Percentiles rank a stretch among this genome's conserved stretches.
Conservation (phyloP, 192 early-diverging fungal species). For the Linnemannia elongata region DNA sequence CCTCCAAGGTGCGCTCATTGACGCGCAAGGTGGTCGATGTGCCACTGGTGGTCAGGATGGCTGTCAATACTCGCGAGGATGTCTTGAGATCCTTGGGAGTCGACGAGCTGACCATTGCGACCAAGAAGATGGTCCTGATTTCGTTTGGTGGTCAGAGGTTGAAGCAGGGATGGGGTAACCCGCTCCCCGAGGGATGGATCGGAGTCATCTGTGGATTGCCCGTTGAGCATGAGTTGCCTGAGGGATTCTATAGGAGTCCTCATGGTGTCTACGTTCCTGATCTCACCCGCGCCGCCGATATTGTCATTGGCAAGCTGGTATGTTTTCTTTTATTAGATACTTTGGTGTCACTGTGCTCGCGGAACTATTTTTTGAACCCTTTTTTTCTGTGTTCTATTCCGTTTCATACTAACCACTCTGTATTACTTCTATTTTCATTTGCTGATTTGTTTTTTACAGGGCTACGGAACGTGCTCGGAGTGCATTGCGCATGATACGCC, state of each 20-base stretch:
- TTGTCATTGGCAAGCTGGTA: constrained; percentile 69
- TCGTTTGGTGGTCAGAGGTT: constrained; percentile 68
- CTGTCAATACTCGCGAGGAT: constrained; percentile 47
- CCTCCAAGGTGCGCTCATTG: constrained; percentile 2
- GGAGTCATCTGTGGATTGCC: constrained; percentile 68
- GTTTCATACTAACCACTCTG: not conserved
- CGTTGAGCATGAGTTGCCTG: constrained; percentile 55
- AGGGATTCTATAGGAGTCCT: constrained; percentile 60
- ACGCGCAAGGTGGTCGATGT: constrained; percentile 64
- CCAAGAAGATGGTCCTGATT: constrained; percentile 64
- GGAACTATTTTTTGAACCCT: not conserved
- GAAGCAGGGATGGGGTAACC: constrained; percentile 60
- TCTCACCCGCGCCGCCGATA: constrained; percentile 67
- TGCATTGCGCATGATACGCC: constrained; percentile 67
- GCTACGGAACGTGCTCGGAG: constrained; percentile 72
- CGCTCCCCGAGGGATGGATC: constrained; percentile 66
- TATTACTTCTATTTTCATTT: not conserved
- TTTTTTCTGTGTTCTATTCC: not conserved
- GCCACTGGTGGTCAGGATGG: constrained; percentile 66
- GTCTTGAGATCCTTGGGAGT: constrained; percentile 61
- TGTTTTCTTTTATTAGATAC: not conserved
- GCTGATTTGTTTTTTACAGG: constrained; percentile 28
- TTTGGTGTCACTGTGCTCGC: not conserved
- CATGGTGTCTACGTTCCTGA: constrained; percentile 71
- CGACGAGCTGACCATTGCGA: constrained; percentile 55